These are phyloP conservation scores for Bothriochloa decipiens DNA, from an alignment of 176 grass and related monocot species.

Conservation along the genomic window DNA sequence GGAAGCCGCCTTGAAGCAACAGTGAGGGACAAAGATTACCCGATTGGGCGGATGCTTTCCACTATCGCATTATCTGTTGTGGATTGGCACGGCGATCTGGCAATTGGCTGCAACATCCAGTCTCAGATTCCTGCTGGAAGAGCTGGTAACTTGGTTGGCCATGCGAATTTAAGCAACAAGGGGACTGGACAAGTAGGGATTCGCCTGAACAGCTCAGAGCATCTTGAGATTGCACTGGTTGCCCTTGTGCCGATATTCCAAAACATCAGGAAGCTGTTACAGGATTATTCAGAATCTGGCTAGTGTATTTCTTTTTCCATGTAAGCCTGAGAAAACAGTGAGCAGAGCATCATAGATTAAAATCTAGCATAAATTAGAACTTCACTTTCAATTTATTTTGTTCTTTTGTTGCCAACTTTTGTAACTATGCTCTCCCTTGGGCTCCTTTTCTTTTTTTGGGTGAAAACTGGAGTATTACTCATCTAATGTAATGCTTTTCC, in stretches of 20 bases:
- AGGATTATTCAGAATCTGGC: conserved; percentile 36
- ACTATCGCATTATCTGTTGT: conserved; percentile 76
- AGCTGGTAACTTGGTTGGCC: conserved; percentile 66
- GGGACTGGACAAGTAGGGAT: conserved; percentile 75
- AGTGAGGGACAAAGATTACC: conserved; percentile 89
- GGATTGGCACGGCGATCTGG: conserved; percentile 91
- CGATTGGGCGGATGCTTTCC: conserved; percentile 72
- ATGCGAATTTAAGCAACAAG: conserved; percentile 85
- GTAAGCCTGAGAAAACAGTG: conserved; percentile 5
- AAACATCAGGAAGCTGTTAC: conserved; percentile 58
- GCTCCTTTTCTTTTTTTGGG: neutral
- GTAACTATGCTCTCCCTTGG: conserved; percentile 20
- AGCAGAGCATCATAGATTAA: conserved; percentile 23
- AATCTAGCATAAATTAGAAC: conserved; percentile 49
- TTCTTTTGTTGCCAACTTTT: conserved; percentile 31
- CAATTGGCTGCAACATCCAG: conserved; percentile 79
- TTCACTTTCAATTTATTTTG: conserved; percentile 39
- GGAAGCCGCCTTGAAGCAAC: conserved; percentile 82
- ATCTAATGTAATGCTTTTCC: conserved; percentile 15
- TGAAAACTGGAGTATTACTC: conserved; percentile 13
- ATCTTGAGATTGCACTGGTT: conserved; percentile 78
- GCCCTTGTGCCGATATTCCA: conserved; percentile 70
- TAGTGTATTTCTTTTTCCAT: conserved; percentile 20
- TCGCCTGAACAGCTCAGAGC: conserved; percentile 91
- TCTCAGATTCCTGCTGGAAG: conserved; percentile 84